Base-by-base conservation (phyloP, 768 basidiomycete genomes). In the Amanita molliuscula region DNA sequence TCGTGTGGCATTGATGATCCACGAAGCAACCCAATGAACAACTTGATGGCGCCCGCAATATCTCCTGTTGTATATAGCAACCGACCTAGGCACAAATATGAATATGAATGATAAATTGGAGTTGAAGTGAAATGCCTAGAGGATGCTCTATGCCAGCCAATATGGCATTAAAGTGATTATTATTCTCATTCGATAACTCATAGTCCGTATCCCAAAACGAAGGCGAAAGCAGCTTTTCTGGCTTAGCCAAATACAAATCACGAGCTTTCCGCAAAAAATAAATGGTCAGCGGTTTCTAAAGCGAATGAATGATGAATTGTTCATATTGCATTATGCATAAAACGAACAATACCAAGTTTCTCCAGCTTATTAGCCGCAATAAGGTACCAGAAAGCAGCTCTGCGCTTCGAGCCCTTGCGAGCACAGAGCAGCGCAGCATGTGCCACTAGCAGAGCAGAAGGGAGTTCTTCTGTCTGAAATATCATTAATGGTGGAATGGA, bases 21-120 rank as follows among this genome's bases (percentile, higher is more conserved):
- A 49, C 73, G 72, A 18, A 98, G 70, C 13, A 95, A 69, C 1
- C 77, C 73, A 16, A 95, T 62, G 62, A 97, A 97, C 51, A 86
- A 75, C 37, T 73, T 69, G 23, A 94, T 82, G 6, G 95, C 92
- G 6, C 75, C 78, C 41, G 74, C 72, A 23, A 85, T 76, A 58
- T 94, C 81, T 9, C 94, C 93, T n/a, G 87, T 84, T 1, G 89
- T 91, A 62, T 96, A 98, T 34, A 92, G 68, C 53, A 98, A 67
- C 35, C 94, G 75, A 29, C 90, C 95, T 90, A 47, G 26, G 49
- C 48, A 29, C 6, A 10, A 25, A 16, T 29, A 23, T 23, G 36
- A 16, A 44, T 41, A 33, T 31, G 25, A 41, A n/a, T 29, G 40
- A 29, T 16, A 26, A 21, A 33, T 9, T 1, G 18, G 25, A 43